These are phyloP conservation scores for Arthrobotrys sphaeroides DNA, from an alignment of 2,329 filamentous ascomycete genomes.

Conservation along the genomic window DNA sequence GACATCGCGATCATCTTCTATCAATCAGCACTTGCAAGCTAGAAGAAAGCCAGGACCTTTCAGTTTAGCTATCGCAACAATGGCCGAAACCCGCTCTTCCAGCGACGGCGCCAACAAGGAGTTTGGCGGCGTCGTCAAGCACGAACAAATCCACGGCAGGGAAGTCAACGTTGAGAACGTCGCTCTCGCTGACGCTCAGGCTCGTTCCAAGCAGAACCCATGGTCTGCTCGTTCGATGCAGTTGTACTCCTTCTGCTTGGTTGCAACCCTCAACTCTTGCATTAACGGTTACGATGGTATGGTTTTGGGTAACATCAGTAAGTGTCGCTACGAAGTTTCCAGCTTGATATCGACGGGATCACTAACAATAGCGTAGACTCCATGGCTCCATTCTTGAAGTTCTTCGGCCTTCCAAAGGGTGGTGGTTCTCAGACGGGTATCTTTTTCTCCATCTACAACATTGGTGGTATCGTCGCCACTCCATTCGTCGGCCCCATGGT, in stretches of 20 bases:
- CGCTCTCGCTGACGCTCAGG: slow-evolving; percentile 51
- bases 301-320: slow-evolving; percentile 63
- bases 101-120: slow-evolving; percentile 49
- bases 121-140: slow-evolving; percentile 51
- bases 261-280: slow-evolving; percentile 66
- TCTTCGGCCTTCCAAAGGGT: slow-evolving; percentile 61
- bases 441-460: slow-evolving; percentile 67
- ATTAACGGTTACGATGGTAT: slow-evolving; percentile 68
- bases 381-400: slow-evolving; percentile 64
- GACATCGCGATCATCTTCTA: slow-evolving; percentile 43
- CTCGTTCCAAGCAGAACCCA: slow-evolving; percentile 57
- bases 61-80: slow-evolving; percentile 35
- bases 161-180: slow-evolving; percentile 50
- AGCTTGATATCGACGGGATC: not conserved
- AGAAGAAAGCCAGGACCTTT: slow-evolving; percentile 51
- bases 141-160: slow-evolving; percentile 45
- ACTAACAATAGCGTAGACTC: slow-evolving; percentile 59
- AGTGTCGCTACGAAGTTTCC: not conserved
- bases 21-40: slow-evolving; percentile 39
- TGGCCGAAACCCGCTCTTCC: slow-evolving; percentile 48
- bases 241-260: slow-evolving; percentile 65
- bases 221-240: slow-evolving; percentile 63
- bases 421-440: slow-evolving; percentile 66
- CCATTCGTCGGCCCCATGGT: slow-evolving; percentile 65
- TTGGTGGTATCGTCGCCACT: slow-evolving; percentile 65